phyloP scores from a whole-genome alignment of 257 asterid species.

The Petunia axillaris region DNA sequence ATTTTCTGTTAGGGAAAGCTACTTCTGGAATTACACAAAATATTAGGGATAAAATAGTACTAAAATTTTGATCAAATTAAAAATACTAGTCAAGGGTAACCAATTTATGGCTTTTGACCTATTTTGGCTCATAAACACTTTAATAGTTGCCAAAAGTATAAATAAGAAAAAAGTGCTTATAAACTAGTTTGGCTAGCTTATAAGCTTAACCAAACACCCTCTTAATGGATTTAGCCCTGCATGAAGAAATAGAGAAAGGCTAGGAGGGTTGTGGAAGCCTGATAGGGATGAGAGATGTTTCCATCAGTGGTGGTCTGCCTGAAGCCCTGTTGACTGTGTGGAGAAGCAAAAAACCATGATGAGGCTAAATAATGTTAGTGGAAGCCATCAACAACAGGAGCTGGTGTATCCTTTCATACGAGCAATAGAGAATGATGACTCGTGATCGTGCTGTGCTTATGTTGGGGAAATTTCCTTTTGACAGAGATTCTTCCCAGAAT shows the following conservation, averaged over 20 bases:
- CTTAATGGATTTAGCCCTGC: slow-evolving; percentile 17
- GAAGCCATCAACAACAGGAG: slow-evolving; percentile 4
- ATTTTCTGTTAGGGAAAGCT: no score
- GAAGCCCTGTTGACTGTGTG: background rate
- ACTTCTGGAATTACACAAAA: no score
- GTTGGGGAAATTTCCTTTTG: slow-evolving; percentile 8
- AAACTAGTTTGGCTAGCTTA: no score
- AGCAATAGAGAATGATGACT: background rate
- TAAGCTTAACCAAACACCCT: background rate
- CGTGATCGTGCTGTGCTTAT: background rate
- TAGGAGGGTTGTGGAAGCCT: background rate
- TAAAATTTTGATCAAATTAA: no score
- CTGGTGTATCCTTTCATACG: slow-evolving; percentile 1
- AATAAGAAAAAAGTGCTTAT: no score
- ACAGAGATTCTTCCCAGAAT: background rate
- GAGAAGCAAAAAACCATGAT: slow-evolving; percentile 4
- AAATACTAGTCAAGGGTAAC: no score
- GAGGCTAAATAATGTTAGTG: slow-evolving; percentile 17
- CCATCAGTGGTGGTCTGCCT: background rate
- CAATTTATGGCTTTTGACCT: no score
- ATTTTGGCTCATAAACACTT: no score
- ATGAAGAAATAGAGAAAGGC: background rate
- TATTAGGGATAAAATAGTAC: no score
- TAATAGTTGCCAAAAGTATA: no score
- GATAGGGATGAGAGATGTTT: background rate